Evolutionary conservation across 768 basidiomycete genomes (phyloP).

Genomic region (Infundibulicybe gibba): DNA sequence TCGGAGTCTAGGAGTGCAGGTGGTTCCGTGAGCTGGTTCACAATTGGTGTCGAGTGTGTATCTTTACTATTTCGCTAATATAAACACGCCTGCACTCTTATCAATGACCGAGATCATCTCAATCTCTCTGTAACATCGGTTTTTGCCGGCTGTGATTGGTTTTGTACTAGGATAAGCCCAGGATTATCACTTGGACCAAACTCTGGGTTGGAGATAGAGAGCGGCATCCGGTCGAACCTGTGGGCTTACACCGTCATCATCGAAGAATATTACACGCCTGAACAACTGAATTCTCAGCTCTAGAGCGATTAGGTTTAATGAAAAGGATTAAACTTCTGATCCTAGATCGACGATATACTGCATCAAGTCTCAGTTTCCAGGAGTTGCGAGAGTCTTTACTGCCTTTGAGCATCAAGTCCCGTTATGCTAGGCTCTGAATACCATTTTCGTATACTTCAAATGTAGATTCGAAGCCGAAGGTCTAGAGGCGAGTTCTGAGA

Average conservation of each 20-base stretch:
- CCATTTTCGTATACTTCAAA: too few species aligned
- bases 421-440: too few species aligned
- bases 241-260: too few species aligned
- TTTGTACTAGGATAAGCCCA: too few species aligned
- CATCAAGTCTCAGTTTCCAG: constrained; percentile 18
- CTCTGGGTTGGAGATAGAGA: too few species aligned
- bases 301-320: constrained; percentile 27
- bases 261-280: too few species aligned
- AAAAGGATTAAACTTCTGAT: constrained; percentile 40
- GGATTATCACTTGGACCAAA: too few species aligned
- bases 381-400: constrained; percentile 11
- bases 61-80: constrained; percentile 6
- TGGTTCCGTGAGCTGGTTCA: constrained; percentile 67
- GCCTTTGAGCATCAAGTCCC: neutral
- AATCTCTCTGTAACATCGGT: too few species aligned
- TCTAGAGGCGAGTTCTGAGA: constrained; percentile 3
- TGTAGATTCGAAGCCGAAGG: constrained; percentile 11
- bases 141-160: too few species aligned
- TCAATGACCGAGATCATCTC: too few species aligned
- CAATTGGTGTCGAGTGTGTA: constrained; percentile 12
- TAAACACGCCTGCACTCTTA: constrained; percentile 2
- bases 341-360: constrained; percentile 21
- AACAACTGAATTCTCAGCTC: too few species aligned
- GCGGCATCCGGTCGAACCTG: too few species aligned
- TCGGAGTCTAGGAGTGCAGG: constrained; percentile 83